Conservation (phyloP, 192 early-diverging fungal species). For the Spizellomyces punctatus region DNA sequence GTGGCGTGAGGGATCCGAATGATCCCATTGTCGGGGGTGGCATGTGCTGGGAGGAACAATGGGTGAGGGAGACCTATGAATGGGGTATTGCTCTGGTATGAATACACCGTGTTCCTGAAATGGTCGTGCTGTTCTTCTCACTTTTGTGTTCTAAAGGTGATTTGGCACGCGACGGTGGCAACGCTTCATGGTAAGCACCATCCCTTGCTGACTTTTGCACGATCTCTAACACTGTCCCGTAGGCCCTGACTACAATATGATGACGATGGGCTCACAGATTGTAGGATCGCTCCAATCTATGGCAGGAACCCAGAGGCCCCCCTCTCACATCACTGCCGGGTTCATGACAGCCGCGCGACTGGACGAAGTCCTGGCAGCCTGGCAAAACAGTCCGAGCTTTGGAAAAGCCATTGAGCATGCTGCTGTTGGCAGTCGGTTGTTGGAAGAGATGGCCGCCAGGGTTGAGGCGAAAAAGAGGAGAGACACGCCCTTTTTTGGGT, state of each 20-base stretch:
- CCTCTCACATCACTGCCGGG: conserved; percentile 15
- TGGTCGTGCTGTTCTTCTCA: too few relatives aligned
- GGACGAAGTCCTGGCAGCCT: conserved; percentile 26
- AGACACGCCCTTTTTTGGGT: conserved; percentile 38
- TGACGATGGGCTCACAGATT: conserved; percentile 34
- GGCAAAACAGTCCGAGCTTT: conserved; percentile 34
- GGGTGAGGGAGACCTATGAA: conserved; percentile 34
- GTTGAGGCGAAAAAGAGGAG: conserved; percentile 12
- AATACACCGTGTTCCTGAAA: too few relatives aligned
- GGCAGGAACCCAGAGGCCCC: neutral
- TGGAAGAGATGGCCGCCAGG: conserved; percentile 30
- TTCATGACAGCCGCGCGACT: conserved; percentile 24
- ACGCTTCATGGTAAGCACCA: conserved; percentile 23
- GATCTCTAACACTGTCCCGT: neutral
- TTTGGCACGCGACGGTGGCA: conserved; percentile 24
- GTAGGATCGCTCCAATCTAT: conserved; percentile 8
- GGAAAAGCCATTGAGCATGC: conserved; percentile 28
- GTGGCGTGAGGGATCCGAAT: conserved; percentile 3
- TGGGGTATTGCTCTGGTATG: conserved; percentile 29
- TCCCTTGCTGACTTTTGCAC: too few relatives aligned
- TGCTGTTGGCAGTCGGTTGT: neutral
- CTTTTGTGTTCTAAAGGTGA: neutral
- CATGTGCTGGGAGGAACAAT: conserved; percentile 29
- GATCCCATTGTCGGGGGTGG: conserved; percentile 23
- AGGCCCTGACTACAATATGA: conserved; percentile 39